phyloP scores from a whole-genome alignment of 352 stramenopile genomes.

The Globisporangium nodosum region DNA sequence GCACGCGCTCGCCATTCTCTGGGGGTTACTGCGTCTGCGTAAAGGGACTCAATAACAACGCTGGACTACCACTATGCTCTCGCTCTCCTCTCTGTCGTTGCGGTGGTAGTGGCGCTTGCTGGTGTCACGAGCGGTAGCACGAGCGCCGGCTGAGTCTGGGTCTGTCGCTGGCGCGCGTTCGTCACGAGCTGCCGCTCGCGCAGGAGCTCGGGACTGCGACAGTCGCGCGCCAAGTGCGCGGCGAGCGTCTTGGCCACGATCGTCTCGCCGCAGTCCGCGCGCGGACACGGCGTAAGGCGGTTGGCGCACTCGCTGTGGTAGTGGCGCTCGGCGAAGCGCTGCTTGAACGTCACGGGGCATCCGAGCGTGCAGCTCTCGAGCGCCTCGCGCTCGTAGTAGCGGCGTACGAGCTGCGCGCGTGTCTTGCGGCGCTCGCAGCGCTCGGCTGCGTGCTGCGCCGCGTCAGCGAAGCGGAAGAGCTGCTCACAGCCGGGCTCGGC shows the following conservation, averaged over 20 bases:
- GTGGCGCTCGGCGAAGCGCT: constrained; percentile 26
- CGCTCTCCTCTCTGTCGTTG: neutral
- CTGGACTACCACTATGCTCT: constrained; percentile 26
- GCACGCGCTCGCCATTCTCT: constrained; percentile 6
- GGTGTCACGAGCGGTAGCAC: neutral
- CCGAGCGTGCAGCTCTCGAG: constrained; percentile 38
- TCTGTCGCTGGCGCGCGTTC: constrained; percentile 17
- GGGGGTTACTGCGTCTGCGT: constrained; percentile 7
- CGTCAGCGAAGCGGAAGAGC: constrained; percentile 27
- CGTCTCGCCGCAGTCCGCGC: constrained; percentile 40
- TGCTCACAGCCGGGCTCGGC: constrained; percentile 35
- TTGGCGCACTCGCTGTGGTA: constrained; percentile 40
- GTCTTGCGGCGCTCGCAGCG: constrained; percentile 34
- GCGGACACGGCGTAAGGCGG: constrained; percentile 40
- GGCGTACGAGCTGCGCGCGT: constrained; percentile 33
- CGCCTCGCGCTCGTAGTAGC: constrained; percentile 32
- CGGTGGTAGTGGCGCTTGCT: neutral
- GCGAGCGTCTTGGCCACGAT: constrained; percentile 38
- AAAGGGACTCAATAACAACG: constrained; percentile 13
- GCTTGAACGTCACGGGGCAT: constrained; percentile 30
- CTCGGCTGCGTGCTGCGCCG: constrained; percentile 20
- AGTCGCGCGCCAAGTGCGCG: constrained; percentile 34
- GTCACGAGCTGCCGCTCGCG: constrained; percentile 22
- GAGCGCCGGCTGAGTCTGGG: neutral
- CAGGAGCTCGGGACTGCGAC: constrained; percentile 23